A percentile compares a stretch with the other conserved stretches of the same genome.
Conservation (phyloP, 1,139 yeast genomes). For the Arxiozyma heterogenica region DNA sequence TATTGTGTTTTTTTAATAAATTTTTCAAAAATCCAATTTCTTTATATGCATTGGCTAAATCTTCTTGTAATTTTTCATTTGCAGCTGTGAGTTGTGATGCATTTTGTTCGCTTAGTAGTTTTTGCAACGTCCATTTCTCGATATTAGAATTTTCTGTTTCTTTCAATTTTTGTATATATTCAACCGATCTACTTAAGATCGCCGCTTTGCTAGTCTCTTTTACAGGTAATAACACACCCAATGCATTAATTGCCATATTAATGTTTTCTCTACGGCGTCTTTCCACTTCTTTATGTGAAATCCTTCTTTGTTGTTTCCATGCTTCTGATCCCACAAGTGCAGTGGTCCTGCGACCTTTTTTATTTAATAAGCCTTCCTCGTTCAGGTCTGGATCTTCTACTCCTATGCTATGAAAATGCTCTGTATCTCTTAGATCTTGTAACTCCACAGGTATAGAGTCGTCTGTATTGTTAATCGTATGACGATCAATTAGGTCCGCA, state of each 20-base stretch:
- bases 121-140: slow-evolving; percentile 92
- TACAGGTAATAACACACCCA: slow-evolving; percentile 72
- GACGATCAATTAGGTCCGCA: slow-evolving; percentile 10
- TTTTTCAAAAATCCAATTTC: slow-evolving; percentile 80
- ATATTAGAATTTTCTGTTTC: slow-evolving; percentile 80
- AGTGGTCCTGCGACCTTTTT: slow-evolving; percentile 26
- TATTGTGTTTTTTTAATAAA: slow-evolving; percentile 13
- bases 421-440: neutral
- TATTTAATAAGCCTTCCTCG: slow-evolving; percentile 1
- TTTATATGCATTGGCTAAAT: slow-evolving; percentile 83
- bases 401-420: neutral
- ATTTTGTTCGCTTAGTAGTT: slow-evolving; percentile 83
- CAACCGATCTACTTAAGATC: slow-evolving; percentile 78
- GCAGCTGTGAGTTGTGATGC: slow-evolving; percentile 69
- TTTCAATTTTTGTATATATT: slow-evolving; percentile 77
- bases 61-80: slow-evolving; percentile 70
- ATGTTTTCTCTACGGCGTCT: slow-evolving; percentile 90
- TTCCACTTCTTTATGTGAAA: slow-evolving; percentile 95
- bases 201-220: slow-evolving; percentile 89
- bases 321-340: slow-evolving; percentile 67
- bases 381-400: slow-evolving; percentile 23
- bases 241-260: slow-evolving; percentile 77
- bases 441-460: neutral
- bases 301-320: slow-evolving; percentile 79
- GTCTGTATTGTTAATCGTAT: slow-evolving; percentile 9